Evolutionary conservation across 768 basidiomycete species (phyloP).

Genomic region (Candolleomyces eurysporus): DNA sequence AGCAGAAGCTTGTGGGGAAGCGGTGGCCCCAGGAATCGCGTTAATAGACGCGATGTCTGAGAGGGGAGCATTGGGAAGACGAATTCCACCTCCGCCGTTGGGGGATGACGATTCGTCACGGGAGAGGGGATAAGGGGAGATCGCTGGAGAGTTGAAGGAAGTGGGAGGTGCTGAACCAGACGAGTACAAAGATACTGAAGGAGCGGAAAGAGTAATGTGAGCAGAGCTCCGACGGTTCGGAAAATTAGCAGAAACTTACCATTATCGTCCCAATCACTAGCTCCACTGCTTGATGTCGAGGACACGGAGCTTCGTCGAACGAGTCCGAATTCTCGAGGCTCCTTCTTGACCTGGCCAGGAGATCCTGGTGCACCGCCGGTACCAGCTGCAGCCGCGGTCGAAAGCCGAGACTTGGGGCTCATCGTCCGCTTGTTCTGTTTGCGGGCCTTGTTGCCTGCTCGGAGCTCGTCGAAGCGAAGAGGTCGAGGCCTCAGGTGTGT

Average conservation of each 20-base stretch:
- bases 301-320: slow-evolving; percentile 64
- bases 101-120: slow-evolving; percentile 46
- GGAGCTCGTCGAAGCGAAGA: slow-evolving; percentile 82
- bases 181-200: slow-evolving; percentile 50
- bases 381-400: slow-evolving; percentile 15
- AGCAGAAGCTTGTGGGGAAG: slow-evolving; percentile 13
- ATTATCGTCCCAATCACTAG: slow-evolving; percentile 82
- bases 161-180: slow-evolving; percentile 62
- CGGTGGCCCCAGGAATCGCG: slow-evolving; percentile 13
- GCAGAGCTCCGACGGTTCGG: slow-evolving; percentile 11
- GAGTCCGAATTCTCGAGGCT: slow-evolving; percentile 52
- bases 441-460: slow-evolving; percentile 82
- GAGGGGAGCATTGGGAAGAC: slow-evolving; percentile 71
- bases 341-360: slow-evolving; percentile 54
- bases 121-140: slow-evolving; percentile 59
- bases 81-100: slow-evolving; percentile 55
- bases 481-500: slow-evolving; percentile 83
- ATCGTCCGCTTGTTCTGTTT: slow-evolving; percentile 43
- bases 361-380: slow-evolving; percentile 6
- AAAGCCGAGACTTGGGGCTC: slow-evolving; percentile 37
- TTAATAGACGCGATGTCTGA: slow-evolving; percentile 61
- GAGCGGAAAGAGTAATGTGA: not conserved
- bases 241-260: slow-evolving; percentile 42
- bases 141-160: slow-evolving; percentile 64
- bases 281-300: slow-evolving; percentile 51